Base-by-base conservation (phyloP, 495 filamentous ascomycete genomes). In the Aspergillus incahuasiensis region DNA sequence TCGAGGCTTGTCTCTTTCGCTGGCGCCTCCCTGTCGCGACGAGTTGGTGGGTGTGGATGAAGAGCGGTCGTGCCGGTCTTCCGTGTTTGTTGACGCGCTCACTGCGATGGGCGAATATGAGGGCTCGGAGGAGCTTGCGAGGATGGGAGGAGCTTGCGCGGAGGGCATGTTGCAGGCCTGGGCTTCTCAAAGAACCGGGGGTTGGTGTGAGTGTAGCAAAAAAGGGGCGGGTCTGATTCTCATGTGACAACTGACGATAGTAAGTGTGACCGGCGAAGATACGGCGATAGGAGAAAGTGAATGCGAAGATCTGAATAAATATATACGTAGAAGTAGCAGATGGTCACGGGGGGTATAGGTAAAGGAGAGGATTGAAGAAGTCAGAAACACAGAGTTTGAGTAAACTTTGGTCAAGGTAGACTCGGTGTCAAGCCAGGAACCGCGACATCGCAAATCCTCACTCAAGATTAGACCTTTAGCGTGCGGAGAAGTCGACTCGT, bases 1-100 rank as follows among this genome's bases (percentile, higher is more conserved):
- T 18, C 90, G 84, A n/a, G 88, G 87, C 60, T 84, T 86, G 25
- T 89, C 86, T 44, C 77, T 75, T 15, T 75, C 74, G 38, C 79
- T 68, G 1, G 85, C 75, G 22, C 78, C 55, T 48, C 54, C 60
- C 12, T 68, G 70, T 38, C 69, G 71, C 15, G 70, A 92, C 70
- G 50, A 90, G 72, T 24, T 83, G 77, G 16, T 85, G 21, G 54
- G 86, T 72, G 65, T 83, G 67, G 59, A 72, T 28, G 71, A 73
- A 18, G 70, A 72, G 53, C 67, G 66, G 41, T 74, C 70, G 46
- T 73, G 59, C 7, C 62, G 63, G 53, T 70, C 69, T 39, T 74
- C 68, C 50, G 62, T 41, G 35, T 69, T 68, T 59, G 44, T 63
- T 48, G 56, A 50, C 28, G 38, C 44, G 41, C 51, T 57, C n/a